phyloP scores from a whole-genome alignment of 139 green algal genomes.

The Auxenochlorella pyrenoidosa region DNA sequence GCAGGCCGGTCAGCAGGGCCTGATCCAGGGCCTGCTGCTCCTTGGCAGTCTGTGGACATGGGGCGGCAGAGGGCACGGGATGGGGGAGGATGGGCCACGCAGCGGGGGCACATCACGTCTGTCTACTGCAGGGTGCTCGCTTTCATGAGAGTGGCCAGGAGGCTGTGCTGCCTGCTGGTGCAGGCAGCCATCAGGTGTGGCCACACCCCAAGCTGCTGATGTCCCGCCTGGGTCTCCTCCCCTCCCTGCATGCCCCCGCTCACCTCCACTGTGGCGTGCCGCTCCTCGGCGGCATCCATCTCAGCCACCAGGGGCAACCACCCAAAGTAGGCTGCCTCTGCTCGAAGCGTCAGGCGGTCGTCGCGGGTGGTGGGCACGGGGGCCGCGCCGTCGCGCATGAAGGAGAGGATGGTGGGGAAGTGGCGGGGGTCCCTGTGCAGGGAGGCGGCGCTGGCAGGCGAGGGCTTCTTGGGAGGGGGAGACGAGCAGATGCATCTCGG shows the following conservation, averaged over 20 bases:
- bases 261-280: background rate
- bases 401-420: conserved; percentile 8
- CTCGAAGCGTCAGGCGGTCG: background rate
- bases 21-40: background rate
- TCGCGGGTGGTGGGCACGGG: background rate
- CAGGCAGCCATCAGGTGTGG: background rate
- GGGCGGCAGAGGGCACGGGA: no score
- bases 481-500: background rate
- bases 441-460: no score
- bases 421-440: background rate
- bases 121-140: no score
- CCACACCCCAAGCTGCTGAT: no score
- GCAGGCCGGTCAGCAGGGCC: background rate
- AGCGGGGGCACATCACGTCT: no score
- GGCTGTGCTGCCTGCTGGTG: background rate
- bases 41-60: background rate
- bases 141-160: no score
- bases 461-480: background rate
- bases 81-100: no score
- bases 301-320: background rate
- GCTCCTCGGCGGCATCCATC: background rate
- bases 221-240: background rate
- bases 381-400: background rate
- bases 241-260: background rate
- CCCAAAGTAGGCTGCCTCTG: background rate